Evolutionary conservation across 2,329 filamentous ascomycete genomes (phyloP), one percentile per base, ranked within the genome.

Genomic region (Huntiella bhutanensis): DNA sequence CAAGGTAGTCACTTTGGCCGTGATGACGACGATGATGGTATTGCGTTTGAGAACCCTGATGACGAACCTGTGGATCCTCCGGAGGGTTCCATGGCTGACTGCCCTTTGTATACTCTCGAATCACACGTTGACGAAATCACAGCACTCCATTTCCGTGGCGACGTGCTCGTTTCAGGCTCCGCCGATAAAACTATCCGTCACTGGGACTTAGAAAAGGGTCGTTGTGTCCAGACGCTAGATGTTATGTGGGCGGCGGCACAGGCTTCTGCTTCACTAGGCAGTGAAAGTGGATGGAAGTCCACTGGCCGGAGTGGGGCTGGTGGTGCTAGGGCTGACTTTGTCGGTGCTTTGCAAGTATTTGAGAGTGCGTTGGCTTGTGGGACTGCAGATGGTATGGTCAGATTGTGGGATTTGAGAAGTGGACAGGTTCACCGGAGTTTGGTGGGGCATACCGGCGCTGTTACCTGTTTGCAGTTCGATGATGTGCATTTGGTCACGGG

Each of bases 211-310:
- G 83, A 88, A 56, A 95, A 87, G 60, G 91, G 91, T n/a, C 81
- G 91, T 42, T 96, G 91, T 60, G 83, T 98, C 46, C 91, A 98
- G 63, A 98, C 91, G 2, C 68, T 98, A 42, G 91, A 98, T 62
- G 88, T 98, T 5, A 82, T 98, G 60, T 98, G 91, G 91, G 91
- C 91, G 7, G 87, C 91, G 4, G 87, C 91, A 2, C 87, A 95
- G 64, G 84, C 85, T 10, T 82, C 78, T 7, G 75, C 78, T 35
- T 78, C 74, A 4, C 70, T 83, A 47, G 71, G 70, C 43, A 69
- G 73, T 2, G 74, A 77, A 46, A 66, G 66, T 43, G 63, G 65
- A 50, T 96, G 87, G 87, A 73, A 83, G 51, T 79, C 82, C 44
- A 75, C 79, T 2, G 73, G 70, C 12, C 77, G 82, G 43, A 60